Percentiles rank a stretch among this genome's conserved stretches.
phyloP scores from a whole-genome alignment of 257 asterid genomes.

The Anisodus tanguticus region DNA sequence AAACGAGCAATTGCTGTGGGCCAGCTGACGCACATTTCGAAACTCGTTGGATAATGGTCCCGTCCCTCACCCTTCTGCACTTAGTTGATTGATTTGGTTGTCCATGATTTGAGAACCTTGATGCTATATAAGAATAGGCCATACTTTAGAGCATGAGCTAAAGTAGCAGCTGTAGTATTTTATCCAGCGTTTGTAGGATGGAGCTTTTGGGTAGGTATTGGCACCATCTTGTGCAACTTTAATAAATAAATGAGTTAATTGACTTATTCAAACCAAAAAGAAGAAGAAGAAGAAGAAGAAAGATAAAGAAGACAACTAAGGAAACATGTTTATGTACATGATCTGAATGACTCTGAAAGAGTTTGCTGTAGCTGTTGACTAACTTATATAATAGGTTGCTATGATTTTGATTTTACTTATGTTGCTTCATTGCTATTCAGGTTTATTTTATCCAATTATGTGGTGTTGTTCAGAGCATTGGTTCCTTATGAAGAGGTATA shows the following conservation, averaged over 20 bases:
- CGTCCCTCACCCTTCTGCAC: constrained; percentile 1
- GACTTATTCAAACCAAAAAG: no score
- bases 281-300: neutral
- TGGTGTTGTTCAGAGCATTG: constrained; percentile 87
- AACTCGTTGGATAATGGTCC: neutral
- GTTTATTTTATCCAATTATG: constrained; percentile 87
- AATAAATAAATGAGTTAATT: no score
- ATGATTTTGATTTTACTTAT: neutral
- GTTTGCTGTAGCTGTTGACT: neutral
- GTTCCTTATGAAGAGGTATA: constrained; percentile 88
- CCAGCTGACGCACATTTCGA: neutral
- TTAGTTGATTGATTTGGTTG: constrained; percentile 16
- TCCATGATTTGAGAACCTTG: constrained; percentile 21
- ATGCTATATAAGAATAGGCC: constrained; percentile 15
- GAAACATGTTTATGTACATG: neutral
- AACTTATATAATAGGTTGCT: constrained; percentile 6
- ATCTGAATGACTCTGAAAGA: constrained; percentile 12
- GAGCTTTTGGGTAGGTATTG: neutral
- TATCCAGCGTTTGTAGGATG: neutral
- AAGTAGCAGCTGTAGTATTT: constrained; percentile 21
- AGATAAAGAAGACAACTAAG: neutral
- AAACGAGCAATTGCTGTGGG: neutral
- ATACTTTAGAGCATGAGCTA: constrained; percentile 22
- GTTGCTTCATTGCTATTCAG: constrained; percentile 52
- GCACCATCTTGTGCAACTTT: neutral